phyloP scores from a whole-genome alignment of 116 monocot species.

The Phalaenopsis hybrid region DNA sequence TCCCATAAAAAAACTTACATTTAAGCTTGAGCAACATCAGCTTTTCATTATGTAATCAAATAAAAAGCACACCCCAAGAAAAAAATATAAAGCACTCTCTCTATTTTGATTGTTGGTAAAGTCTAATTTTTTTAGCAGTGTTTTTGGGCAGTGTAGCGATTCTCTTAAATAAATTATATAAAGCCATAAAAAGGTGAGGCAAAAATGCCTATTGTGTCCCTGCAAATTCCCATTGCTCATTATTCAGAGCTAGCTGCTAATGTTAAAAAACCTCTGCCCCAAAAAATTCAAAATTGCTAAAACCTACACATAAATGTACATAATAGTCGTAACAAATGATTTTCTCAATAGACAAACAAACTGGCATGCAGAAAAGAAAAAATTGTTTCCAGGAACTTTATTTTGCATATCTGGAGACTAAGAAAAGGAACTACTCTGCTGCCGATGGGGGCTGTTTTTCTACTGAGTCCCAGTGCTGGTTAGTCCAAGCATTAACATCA shows the following conservation, averaged over 20 bases:
- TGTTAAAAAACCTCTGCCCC: neutral
- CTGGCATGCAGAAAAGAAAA: neutral
- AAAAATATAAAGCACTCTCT: neutral
- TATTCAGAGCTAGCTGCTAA: neutral
- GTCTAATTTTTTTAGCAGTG: neutral
- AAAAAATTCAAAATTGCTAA: neutral
- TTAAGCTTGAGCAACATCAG: neutral
- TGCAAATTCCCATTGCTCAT: neutral
- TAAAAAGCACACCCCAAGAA: neutral
- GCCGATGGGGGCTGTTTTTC: conserved; percentile 27
- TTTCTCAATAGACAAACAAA: neutral
- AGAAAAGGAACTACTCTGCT: conserved; percentile 26
- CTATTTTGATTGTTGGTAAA: neutral
- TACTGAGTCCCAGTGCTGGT: conserved; percentile 26
- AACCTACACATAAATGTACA: neutral
- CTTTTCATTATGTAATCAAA: neutral
- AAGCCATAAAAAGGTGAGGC: neutral
- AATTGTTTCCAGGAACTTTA: neutral
- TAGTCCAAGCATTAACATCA: conserved; percentile 14
- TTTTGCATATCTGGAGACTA: neutral
- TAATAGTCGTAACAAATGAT: neutral
- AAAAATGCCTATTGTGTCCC: neutral
- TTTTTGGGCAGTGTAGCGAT: neutral
- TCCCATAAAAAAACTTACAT: neutral
- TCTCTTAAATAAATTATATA: neutral